These are phyloP conservation scores for Onygena corvina DNA, from an alignment of 2,329 filamentous ascomycete species.

Conservation along the genomic window DNA sequence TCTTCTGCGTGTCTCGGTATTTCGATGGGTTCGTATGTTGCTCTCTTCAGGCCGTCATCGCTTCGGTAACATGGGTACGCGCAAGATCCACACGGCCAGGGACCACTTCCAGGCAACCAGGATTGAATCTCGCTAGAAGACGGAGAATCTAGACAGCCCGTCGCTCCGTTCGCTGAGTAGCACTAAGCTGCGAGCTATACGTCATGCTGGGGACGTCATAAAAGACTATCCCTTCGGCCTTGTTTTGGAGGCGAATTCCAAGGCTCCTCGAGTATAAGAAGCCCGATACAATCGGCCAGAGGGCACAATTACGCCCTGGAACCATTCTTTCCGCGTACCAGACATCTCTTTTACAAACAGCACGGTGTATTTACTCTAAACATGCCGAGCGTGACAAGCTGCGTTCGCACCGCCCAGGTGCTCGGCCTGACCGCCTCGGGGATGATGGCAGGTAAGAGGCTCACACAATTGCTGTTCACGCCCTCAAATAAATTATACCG, in stretches of 20 bases:
- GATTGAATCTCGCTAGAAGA: neutral
- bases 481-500: neutral
- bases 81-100: neutral
- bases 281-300: no score
- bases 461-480: neutral
- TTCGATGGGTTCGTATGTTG: no score
- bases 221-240: neutral
- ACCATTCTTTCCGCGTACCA: neutral
- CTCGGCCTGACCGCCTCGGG: slow-evolving; percentile 13
- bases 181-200: neutral
- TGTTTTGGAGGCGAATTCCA: slow-evolving; percentile 1
- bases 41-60: no score
- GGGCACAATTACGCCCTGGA: neutral
- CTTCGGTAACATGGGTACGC: no score
- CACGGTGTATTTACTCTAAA: no score
- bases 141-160: slow-evolving; percentile 2
- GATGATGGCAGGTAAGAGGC: slow-evolving; percentile 11
- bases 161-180: neutral
- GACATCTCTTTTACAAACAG: no score
- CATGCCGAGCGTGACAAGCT: slow-evolving; percentile 6
- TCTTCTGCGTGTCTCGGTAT: no score
- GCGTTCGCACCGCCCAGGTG: slow-evolving; percentile 12
- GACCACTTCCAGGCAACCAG: neutral
- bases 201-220: slow-evolving; percentile 2
- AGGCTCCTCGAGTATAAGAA: neutral